Percentiles rank a stretch among this genome's conserved stretches.
phyloP scores from a whole-genome alignment of 139 green algal genomes.

The Haematococcus lacustris region DNA sequence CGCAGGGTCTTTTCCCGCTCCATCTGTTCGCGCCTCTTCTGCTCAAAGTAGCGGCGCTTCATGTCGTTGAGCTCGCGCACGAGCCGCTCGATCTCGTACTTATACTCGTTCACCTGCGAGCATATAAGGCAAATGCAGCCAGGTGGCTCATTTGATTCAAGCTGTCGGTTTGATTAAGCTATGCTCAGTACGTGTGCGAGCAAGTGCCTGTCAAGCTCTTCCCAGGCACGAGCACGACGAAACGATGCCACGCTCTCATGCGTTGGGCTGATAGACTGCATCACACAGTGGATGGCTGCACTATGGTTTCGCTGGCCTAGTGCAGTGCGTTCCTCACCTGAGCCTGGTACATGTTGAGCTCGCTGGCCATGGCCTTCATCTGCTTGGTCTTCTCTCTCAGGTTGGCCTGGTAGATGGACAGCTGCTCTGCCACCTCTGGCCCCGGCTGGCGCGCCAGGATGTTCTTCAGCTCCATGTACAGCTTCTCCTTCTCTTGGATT shows the following conservation, averaged over 20 bases:
- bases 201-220: too few species aligned
- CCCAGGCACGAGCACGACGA: too few species aligned
- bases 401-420: constrained; percentile 33
- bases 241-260: too few species aligned
- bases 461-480: constrained; percentile 88
- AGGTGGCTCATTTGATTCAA: too few species aligned
- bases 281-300: too few species aligned
- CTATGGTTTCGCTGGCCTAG: too few species aligned
- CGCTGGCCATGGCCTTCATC: constrained; percentile 82
- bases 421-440: constrained; percentile 52
- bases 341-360: constrained; percentile 91
- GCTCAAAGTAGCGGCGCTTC: constrained; percentile 79
- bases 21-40: constrained; percentile 65
- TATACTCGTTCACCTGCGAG: constrained; percentile 76
- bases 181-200: too few species aligned
- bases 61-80: constrained; percentile 69
- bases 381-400: constrained; percentile 88
- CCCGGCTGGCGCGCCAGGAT: constrained; percentile 80
- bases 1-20: constrained; percentile 33
- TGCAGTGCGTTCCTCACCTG: constrained; percentile 37
- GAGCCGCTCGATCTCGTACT: constrained; percentile 83
- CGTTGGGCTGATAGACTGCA: too few species aligned
- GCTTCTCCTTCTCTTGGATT: constrained; percentile 87
- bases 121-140: too few species aligned
- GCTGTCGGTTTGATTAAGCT: too few species aligned